Evolutionary conservation across 768 basidiomycete species (phyloP).

Genomic region (Kwoniella pini): DNA sequence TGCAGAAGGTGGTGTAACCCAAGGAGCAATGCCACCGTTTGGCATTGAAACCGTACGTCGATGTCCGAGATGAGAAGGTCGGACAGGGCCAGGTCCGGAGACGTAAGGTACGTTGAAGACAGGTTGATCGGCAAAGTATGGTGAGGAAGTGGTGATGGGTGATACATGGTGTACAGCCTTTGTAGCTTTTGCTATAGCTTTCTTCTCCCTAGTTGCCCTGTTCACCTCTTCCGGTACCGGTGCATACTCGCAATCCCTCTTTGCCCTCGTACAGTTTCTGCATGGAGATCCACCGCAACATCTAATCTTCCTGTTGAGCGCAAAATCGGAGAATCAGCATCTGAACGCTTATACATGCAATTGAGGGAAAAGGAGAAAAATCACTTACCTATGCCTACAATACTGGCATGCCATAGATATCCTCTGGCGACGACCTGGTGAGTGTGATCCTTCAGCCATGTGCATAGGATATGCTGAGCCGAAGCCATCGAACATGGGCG

Average conservation of each 20-base stretch:
- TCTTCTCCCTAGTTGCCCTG: constrained; percentile 46
- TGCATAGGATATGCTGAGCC: constrained; percentile 18
- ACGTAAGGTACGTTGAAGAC: constrained; percentile 34
- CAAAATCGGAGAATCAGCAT: background rate
- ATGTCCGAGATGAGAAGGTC: constrained; percentile 27
- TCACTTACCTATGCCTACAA: constrained; percentile 46
- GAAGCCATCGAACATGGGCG: constrained; percentile 23
- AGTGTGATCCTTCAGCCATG: constrained; percentile 16
- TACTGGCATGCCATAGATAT: constrained; percentile 50
- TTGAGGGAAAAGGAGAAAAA: background rate
- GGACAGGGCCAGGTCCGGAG: constrained; percentile 14
- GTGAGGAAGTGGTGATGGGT: constrained; percentile 27
- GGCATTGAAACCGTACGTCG: constrained; percentile 41
- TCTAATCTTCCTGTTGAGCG: constrained; percentile 36
- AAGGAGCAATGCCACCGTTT: constrained; percentile 22
- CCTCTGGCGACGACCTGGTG: constrained; percentile 34
- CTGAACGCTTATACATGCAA: no score
- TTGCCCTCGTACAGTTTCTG: constrained; percentile 44
- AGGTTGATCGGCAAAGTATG: constrained; percentile 30
- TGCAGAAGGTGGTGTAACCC: constrained; percentile 34
- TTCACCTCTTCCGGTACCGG: constrained; percentile 52
- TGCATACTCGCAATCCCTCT: constrained; percentile 43
- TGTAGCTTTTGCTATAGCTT: constrained; percentile 42
- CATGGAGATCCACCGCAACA: constrained; percentile 48
- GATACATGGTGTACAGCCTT: constrained; percentile 18